These are phyloP conservation scores for Fomitopsis pulvina DNA, from an alignment of 768 basidiomycete genomes.

Conservation along the genomic window DNA sequence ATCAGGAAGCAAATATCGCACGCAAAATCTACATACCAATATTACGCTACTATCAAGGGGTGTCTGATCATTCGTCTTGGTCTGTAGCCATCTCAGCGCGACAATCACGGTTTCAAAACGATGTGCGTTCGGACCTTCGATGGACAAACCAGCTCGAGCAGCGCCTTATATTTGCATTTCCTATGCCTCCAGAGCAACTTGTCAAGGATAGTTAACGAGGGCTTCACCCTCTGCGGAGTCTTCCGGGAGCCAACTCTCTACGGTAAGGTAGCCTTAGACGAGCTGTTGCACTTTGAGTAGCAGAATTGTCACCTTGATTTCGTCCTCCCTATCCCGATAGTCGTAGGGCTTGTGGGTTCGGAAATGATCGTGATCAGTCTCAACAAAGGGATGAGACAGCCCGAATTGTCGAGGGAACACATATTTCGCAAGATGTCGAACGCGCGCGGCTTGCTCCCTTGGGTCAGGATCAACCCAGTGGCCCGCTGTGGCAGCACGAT, in stretches of 20 bases:
- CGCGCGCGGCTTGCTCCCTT: conserved; percentile 38
- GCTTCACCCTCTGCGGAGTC: conserved; percentile 70
- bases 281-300: too few species aligned
- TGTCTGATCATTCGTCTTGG: conserved; percentile 31
- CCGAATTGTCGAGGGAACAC: conserved; percentile 80
- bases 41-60: conserved; percentile 57
- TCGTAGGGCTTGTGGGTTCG: conserved; percentile 36
- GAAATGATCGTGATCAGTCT: conserved; percentile 17
- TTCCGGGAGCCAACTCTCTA: conserved; percentile 39
- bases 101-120: not conserved
- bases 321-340: conserved; percentile 55
- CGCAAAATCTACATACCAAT: conserved; percentile 35
- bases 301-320: conserved; percentile 82
- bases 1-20: not conserved
- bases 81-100: conserved; percentile 22
- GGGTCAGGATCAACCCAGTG: conserved; percentile 39
- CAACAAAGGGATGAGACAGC: conserved; percentile 51
- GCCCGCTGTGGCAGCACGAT: conserved; percentile 20
- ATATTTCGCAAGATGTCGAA: conserved; percentile 70
- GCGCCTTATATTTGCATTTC: conserved; percentile 62
- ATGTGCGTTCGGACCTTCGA: conserved; percentile 53
- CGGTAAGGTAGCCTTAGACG: too few species aligned
- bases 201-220: conserved; percentile 45
- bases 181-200: conserved; percentile 60
- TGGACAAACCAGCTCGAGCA: conserved; percentile 63